Conservation (phyloP, 257 asterid species). For the Forsythia viridissima region DNA sequence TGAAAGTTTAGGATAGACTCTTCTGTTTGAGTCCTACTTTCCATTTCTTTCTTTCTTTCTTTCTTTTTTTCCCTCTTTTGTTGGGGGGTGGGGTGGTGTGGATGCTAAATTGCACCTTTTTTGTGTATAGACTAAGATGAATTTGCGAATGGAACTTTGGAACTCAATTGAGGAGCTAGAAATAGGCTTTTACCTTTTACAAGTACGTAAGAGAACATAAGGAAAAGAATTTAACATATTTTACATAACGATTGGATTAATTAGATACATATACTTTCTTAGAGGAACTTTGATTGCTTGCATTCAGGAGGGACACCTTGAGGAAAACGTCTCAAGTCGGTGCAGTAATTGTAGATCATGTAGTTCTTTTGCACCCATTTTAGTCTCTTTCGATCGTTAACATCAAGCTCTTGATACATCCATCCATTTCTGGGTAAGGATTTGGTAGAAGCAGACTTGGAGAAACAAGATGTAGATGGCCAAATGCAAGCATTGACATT, state of each 20-base stretch:
- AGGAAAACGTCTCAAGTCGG: slow-evolving; percentile 22
- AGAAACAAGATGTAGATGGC: not conserved
- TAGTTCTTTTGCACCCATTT: slow-evolving; percentile 39
- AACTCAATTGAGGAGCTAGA: no score
- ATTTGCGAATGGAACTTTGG: no score
- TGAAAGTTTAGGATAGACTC: no score
- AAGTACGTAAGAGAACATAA: no score
- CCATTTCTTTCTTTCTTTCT: no score
- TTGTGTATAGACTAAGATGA: no score
- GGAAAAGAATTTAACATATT: no score
- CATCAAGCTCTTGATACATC: not conserved
- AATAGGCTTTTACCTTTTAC: no score
- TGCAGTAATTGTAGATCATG: slow-evolving; percentile 34
- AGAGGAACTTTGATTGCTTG: slow-evolving; percentile 22
- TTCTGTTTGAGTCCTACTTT: no score
- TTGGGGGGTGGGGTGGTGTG: no score
- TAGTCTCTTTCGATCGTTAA: not conserved
- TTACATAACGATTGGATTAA: not conserved
- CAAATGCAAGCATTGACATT: not conserved
- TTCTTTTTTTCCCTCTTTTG: no score
- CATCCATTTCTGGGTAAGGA: not conserved
- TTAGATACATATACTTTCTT: not conserved
- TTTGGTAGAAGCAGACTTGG: not conserved
- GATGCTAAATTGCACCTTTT: no score
- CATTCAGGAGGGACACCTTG: slow-evolving; percentile 40